Conservation (phyloP, 2,329 filamentous ascomycete genomes). For the Pseudopithomyces chartarum region DNA sequence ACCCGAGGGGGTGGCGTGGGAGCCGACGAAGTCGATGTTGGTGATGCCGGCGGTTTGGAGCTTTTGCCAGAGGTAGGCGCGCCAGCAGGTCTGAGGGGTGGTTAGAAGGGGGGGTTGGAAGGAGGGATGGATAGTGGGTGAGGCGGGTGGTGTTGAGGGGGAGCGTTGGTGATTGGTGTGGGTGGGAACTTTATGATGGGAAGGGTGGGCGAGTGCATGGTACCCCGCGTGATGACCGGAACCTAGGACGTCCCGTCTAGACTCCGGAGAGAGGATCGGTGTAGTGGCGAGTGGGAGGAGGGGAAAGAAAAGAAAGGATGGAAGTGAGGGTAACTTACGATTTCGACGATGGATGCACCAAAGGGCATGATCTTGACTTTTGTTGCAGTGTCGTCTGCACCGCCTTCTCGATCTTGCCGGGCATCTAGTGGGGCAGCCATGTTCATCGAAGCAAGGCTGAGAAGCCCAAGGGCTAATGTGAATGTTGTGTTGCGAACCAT, state of each 20-base stretch:
- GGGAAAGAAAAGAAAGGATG: neutral
- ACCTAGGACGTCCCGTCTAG: neutral
- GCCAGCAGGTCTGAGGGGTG: constrained; percentile 38
- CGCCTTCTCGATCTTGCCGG: neutral
- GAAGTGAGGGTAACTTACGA: constrained; percentile 19
- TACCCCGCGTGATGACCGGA: too few relatives aligned
- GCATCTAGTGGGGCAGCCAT: neutral
- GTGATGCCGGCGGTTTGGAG: constrained; percentile 27
- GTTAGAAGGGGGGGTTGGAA: neutral
- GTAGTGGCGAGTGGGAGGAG: neutral
- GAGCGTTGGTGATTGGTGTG: neutral
- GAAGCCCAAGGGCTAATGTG: neutral
- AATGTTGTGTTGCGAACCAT: constrained; percentile 1
- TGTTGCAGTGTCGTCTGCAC: constrained; percentile 14
- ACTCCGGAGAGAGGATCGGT: neutral
- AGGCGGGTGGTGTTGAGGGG: neutral
- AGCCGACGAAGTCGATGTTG: constrained; percentile 44
- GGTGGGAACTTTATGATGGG: neutral
- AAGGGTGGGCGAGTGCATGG: neutral
- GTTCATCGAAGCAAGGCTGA: neutral
- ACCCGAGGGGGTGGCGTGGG: constrained; percentile 28
- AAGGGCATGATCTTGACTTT: constrained; percentile 44
- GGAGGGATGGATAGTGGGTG: neutral
- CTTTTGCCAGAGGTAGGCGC: constrained; percentile 37
- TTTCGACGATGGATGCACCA: constrained; percentile 41